Evolutionary conservation across 2,329 filamentous ascomycete genomes (phyloP).

Genomic region (Cercospora nicotianae): DNA sequence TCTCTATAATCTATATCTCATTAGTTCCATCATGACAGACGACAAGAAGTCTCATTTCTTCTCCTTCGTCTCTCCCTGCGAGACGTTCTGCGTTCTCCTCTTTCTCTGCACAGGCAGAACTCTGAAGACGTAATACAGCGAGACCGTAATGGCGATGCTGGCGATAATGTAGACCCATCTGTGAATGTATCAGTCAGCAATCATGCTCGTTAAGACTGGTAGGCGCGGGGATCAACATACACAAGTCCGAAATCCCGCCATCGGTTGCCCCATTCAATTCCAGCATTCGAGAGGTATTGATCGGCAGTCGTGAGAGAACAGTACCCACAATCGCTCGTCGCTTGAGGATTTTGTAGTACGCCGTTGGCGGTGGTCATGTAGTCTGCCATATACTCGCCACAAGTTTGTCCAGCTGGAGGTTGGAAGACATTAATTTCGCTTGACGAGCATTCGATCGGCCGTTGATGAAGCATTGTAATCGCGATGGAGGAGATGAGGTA

Average conservation of each 20-base stretch:
- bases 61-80: background rate
- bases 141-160: background rate
- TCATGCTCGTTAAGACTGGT: too few species aligned
- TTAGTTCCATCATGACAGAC: background rate
- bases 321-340: slow-evolving; percentile 37
- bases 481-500: slow-evolving; percentile 73
- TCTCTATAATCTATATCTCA: background rate
- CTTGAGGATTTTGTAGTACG: slow-evolving; percentile 36
- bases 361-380: slow-evolving; percentile 36
- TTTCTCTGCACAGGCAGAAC: slow-evolving; percentile 9
- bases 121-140: slow-evolving; percentile 7
- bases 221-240: slow-evolving; percentile 31
- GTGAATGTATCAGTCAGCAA: background rate
- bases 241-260: slow-evolving; percentile 55
- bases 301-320: slow-evolving; percentile 44
- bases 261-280: slow-evolving; percentile 42
- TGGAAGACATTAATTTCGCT: slow-evolving; percentile 67
- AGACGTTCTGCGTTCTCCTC: background rate
- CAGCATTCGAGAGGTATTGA: slow-evolving; percentile 36
- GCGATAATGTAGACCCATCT: slow-evolving; percentile 13
- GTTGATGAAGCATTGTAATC: slow-evolving; percentile 66
- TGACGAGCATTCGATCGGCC: slow-evolving; percentile 60
- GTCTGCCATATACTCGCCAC: slow-evolving; percentile 38
- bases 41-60: background rate
- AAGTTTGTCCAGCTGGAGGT: slow-evolving; percentile 53